Base-by-base conservation (phyloP, 2,329 filamentous ascomycete species). In the Purpureocillium lavendulum region DNA sequence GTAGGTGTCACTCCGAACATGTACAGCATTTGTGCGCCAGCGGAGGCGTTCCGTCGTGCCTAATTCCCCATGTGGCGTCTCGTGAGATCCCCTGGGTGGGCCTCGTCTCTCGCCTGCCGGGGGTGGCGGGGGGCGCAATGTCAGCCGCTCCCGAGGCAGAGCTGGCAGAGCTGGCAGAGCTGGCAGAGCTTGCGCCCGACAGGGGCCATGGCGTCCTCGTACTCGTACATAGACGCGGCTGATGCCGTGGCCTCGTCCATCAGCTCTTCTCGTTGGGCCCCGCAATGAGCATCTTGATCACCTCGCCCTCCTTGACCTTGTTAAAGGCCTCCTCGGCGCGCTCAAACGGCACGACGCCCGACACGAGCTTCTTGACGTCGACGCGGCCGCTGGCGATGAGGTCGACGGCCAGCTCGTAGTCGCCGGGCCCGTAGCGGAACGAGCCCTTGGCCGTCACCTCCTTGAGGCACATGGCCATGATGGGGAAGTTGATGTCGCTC, bases 401-500 rank as follows among this genome's bases (percentile, higher is more conserved):
- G 47, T 87, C 78, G 34, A 96, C 72, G 4, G 87, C 87, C 7
- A 89, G 76, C 57, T 81, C 76, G 64, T 96, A 97, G 62, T 96
- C 90, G 15, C 89, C 89, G 40, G 79, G 76, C 4, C 82, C 82
- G 62, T 97, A 97, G 30, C 90, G 78, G 73, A 97, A 97, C 46
- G 82, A 89, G 16, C 90, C 90, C 57, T 83, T 85, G 35, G 85
- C 74, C 10, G 82, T 94, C 38, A 95, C 71, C 69, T 97, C 90
- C 68, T 96, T 96, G 37, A 81, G 73, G 60, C 88, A 94, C 56
- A 94, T 71, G 5, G 85, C 83, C 76, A 90, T 85, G 59, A 97
- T 94, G 38, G 90, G 90, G 69, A 96, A 95, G 8, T 65, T 84
- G 60, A 96, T 89, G 55, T 95, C 86, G 30, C 79, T 63, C 58